Base-by-base conservation (phyloP, 768 basidiomycete species). In the Trametopsis cervina region DNA sequence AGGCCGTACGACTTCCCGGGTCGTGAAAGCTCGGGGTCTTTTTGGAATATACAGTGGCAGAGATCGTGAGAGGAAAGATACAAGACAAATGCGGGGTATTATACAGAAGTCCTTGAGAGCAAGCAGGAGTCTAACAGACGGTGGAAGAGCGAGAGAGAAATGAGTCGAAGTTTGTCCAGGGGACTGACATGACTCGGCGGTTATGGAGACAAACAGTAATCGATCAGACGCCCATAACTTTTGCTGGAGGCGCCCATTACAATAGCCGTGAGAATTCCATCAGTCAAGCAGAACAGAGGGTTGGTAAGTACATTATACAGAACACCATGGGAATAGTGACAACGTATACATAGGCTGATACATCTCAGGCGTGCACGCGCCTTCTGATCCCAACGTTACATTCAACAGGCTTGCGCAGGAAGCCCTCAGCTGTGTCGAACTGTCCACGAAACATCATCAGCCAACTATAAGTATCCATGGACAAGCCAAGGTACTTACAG, bases 351-450 rank as follows among this genome's bases (percentile, higher is more conserved):
- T 33, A 33, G 7, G 29, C 7, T 33, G 15, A 33, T 33, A 33
- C 7, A 33, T n/a, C 29, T 33, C 29, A 33, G 15, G 39, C 22
- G 56, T 22, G 59, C 10, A 53, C 29, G n/a, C 78, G 74, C 47
- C 88, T 73, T 63, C 73, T 80, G 58, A 92, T 75, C 20, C 89
- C 87, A 38, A 92, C 81, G 45, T 62, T 68, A 59, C 89, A 91
- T 17, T 66, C 69, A 17, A 86, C 64, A 0, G 90, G 90, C 69
- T 93, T 94, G 55, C 91, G 72, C 52, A 94, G 68, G 69, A 95
- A 94, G 2, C 92, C 92, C 67, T 95, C 91, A 13, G 79, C 70
- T 1, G 83, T 89, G 29, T 78, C 71, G 46, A 93, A 67, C 83
- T 89, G 57, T 10, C n/a, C 43, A 37, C 44, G n/a, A 59, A 39